Evolutionary conservation across 1,284 basidiomycete genomes (phyloP), one percentile per base, ranked within the genome.

Genomic region (Naganishia cerealis): DNA sequence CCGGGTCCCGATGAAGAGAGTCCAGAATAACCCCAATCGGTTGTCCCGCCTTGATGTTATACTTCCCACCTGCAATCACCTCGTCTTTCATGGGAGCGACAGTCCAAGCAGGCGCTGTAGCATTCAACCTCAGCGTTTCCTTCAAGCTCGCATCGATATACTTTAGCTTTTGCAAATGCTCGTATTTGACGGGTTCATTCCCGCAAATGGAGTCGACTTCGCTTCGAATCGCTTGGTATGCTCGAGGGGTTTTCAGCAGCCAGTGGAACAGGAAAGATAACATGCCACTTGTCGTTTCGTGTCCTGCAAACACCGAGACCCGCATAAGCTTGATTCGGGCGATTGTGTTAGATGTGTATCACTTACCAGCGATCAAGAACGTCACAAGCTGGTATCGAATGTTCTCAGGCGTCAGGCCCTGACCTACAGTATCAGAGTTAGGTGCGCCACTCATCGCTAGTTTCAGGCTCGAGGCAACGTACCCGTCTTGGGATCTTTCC

Each of bases 141-240:
- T 84, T 82, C 72, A 85, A 75, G 21, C 83, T 79, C 1, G 84
- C 84, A 80, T 74, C 71, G 48, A 69, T 79, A 78, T 87, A 88
- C 52, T 84, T 83, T 65, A 87, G 80, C 57, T 81, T 81, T n/a
- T 79, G 76, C 65, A 83, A 77, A 75, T 86, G 86, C 18, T 83
- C 80, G 53, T 84, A 73, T 48, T 75, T 84, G 38, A 86, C 78
- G 21, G 83, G 79, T 54, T 79, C 77, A 38, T 57, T 73, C 24
- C 85, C 85, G 65, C 85, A 76, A 4, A 86, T 83, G 40, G 71
- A 68, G 73, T 87, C 86, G 52, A 87, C 82, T 75, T 87, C 86
- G 21, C 78, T 78, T 72, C 86, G 85, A 2, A 83, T 83, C 74
- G 84, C 85, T 72, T 76, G 76, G 71, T 84, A 82, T 1, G 83